Conservation (phyloP, 345 rosid genomes). For the Citrus glauca region DNA sequence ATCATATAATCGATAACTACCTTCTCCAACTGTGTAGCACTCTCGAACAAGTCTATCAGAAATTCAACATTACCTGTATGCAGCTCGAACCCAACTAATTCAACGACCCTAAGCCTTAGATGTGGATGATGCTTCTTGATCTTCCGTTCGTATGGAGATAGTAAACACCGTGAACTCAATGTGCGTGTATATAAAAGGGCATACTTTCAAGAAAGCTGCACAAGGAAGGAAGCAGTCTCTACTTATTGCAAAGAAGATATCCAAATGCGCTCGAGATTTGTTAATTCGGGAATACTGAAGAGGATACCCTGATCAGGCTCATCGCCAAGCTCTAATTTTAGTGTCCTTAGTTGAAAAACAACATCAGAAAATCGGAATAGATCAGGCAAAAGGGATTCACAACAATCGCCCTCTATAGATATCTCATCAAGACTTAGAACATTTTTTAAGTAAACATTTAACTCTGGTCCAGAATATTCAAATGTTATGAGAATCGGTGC, state of each 20-base stretch:
- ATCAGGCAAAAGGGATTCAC: too few relatives aligned
- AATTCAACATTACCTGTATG: background rate
- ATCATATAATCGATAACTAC: background rate
- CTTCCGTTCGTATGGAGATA: background rate
- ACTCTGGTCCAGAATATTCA: background rate
- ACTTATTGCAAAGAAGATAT: background rate
- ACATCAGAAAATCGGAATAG: background rate
- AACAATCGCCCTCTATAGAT: background rate
- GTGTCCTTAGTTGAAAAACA: background rate
- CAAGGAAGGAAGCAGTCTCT: background rate
- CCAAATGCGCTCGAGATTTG: background rate
- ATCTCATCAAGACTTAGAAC: background rate
- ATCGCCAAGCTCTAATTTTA: background rate
- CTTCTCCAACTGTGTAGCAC: background rate
- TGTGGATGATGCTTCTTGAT: background rate
- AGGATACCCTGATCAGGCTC: background rate
- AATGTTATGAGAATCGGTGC: background rate
- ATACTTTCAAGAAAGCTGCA: background rate
- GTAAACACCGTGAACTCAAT: too few relatives aligned
- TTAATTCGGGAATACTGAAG: background rate
- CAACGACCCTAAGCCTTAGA: background rate
- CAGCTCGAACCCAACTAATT: background rate
- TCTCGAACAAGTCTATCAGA: background rate
- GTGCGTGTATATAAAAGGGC: background rate
- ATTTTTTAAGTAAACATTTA: background rate